A percentile compares a stretch with the other conserved stretches of the same genome.
Evolutionary conservation across 2,329 filamentous ascomycete species (phyloP).

Genomic region (Stemphylium vesicarium): DNA sequence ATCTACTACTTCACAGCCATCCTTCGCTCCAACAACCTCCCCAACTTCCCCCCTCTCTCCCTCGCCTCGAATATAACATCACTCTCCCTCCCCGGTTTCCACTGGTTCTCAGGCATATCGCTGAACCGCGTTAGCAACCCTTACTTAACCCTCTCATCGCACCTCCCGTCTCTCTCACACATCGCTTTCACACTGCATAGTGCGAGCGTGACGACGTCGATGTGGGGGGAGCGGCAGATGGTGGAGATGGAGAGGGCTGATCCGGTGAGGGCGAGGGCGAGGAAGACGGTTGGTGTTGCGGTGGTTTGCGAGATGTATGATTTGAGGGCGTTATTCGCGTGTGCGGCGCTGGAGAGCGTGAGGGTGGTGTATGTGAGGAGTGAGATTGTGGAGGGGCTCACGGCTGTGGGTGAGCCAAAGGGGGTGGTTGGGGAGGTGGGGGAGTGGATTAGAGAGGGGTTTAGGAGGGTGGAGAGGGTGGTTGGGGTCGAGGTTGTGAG

Average conservation of each 20-base stretch:
- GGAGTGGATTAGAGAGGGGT: conserved; percentile 7
- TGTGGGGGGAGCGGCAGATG: conserved; percentile 58
- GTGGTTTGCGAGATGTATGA: conserved; percentile 81
- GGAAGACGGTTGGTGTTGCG: conserved; percentile 78
- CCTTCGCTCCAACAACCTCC: conserved; percentile 9
- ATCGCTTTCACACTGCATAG: conserved; percentile 83
- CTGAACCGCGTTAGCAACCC: conserved; percentile 87
- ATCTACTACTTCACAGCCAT: conserved; percentile 15
- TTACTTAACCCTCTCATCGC: conserved; percentile 83
- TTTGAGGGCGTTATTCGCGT: conserved; percentile 72
- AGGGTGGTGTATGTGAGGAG: conserved; percentile 76
- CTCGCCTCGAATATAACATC: conserved; percentile 30
- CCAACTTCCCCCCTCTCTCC: conserved; percentile 10
- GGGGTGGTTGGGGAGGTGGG: conserved; percentile 3
- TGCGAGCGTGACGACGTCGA: conserved; percentile 76
- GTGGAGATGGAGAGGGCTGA: conserved; percentile 78
- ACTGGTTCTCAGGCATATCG: conserved; percentile 70
- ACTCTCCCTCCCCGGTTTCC: conserved; percentile 53
- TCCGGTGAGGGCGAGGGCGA: conserved; percentile 77
- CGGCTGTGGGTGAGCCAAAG: conserved; percentile 51
- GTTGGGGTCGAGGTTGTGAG: background rate
- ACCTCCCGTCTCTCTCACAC: conserved; percentile 79
- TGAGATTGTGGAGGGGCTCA: conserved; percentile 63
- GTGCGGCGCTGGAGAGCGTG: conserved; percentile 75
- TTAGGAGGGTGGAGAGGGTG: background rate